A percentile compares a stretch with the other conserved stretches of the same genome.
Evolutionary conservation across 495 filamentous ascomycete genomes (phyloP).

Genomic region (Lichina pygmaea): DNA sequence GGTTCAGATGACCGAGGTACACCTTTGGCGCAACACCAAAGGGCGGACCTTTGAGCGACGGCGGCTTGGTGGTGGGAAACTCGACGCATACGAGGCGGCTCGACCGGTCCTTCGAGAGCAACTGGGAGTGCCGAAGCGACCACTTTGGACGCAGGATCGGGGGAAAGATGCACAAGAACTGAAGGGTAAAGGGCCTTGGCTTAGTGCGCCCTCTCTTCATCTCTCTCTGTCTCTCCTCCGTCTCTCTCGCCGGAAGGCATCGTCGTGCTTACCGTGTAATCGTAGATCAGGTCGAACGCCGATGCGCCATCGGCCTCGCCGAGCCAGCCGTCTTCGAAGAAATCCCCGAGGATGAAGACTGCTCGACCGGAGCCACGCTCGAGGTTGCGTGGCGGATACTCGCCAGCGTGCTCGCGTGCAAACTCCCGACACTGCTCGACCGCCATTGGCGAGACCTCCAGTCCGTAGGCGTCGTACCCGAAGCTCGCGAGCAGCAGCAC

Average conservation of each 20-base stretch:
- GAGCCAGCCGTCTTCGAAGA: conserved; percentile 40
- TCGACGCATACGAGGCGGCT: conserved; percentile 53
- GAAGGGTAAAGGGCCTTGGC: background rate
- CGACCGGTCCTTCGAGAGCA: conserved; percentile 22
- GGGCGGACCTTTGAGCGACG: conserved; percentile 37
- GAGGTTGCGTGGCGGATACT: conserved; percentile 14
- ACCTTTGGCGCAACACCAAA: conserved; percentile 32
- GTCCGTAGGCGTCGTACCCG: conserved; percentile 46
- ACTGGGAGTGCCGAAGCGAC: conserved; percentile 34
- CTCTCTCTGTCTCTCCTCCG: background rate
- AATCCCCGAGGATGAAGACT: conserved; percentile 39
- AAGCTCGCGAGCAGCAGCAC: conserved; percentile 39
- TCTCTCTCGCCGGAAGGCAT: background rate
- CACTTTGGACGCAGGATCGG: conserved; percentile 36
- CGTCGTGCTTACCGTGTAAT: conserved; percentile 34
- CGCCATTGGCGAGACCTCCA: conserved; percentile 36
- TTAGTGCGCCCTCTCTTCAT: background rate
- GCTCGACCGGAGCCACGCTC: conserved; percentile 22
- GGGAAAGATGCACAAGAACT: conserved; percentile 65
- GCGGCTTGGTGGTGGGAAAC: conserved; percentile 46
- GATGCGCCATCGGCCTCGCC: conserved; percentile 18
- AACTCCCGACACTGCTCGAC: conserved; percentile 25
- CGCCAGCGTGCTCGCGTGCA: conserved; percentile 5
- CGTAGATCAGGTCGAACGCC: conserved; percentile 55
- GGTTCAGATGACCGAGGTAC: conserved; percentile 37